Conservation (phyloP, 1,284 basidiomycete species). For the Irpex rosettiformis region DNA sequence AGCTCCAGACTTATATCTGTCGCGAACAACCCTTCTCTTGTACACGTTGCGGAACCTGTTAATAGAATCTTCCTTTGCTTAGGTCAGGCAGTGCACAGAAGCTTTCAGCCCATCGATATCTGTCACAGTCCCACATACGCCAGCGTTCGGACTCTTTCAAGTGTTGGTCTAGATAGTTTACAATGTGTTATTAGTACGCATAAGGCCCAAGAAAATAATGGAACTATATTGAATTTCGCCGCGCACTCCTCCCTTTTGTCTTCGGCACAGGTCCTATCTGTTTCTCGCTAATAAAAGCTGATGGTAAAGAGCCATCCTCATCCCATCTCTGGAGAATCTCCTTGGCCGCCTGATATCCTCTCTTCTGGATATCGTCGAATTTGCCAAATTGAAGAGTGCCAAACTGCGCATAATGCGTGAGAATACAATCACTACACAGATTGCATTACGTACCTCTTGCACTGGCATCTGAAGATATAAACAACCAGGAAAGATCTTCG, state of each 20-base stretch:
- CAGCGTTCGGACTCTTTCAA: neutral
- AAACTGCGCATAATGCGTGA: constrained; percentile 44
- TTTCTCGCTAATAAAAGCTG: constrained; percentile 58
- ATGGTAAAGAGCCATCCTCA: constrained; percentile 78
- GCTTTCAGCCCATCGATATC: neutral
- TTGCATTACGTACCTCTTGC: constrained; percentile 56
- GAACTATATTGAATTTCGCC: constrained; percentile 65
- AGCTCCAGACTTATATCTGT: no score
- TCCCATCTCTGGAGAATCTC: constrained; percentile 79
- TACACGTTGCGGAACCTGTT: no score
- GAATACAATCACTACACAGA: neutral
- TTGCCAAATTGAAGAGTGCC: constrained; percentile 78
- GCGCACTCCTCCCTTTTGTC: constrained; percentile 70
- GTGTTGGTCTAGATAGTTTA: neutral
- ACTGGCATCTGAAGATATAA: constrained; percentile 96
- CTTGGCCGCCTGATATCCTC: constrained; percentile 78
- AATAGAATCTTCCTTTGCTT: no score
- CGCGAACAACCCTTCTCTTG: no score
- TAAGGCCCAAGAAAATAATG: neutral
- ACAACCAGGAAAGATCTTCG: constrained; percentile 85
- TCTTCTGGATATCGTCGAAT: constrained; percentile 81
- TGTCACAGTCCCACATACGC: neutral
- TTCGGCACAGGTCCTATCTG: constrained; percentile 41
- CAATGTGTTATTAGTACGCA: neutral
- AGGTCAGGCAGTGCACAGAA: neutral